Conservation (phyloP, 2,329 filamentous ascomycete genomes). For the Leptosphaerulina australis region DNA sequence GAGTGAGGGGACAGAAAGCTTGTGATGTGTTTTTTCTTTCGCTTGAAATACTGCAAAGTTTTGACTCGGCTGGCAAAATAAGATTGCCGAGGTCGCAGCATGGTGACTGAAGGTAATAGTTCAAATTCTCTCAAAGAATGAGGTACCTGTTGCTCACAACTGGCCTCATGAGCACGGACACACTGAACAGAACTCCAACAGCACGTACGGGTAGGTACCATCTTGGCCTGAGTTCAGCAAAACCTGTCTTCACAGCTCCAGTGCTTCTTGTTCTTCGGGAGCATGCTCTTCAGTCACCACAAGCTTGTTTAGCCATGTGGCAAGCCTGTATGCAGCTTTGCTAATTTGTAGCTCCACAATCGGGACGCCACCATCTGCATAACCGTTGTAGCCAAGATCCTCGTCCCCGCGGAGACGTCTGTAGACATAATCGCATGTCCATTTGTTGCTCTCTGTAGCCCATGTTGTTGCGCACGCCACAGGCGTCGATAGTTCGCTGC, state of each 20-base stretch:
- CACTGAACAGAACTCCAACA: too few relatives aligned
- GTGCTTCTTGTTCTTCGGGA: conserved; percentile 19
- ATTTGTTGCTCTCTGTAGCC: conserved; percentile 49
- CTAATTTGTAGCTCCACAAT: conserved; percentile 51
- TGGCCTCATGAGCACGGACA: too few relatives aligned
- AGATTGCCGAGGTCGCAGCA: too few relatives aligned
- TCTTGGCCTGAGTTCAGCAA: too few relatives aligned
- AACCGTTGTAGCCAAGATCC: conserved; percentile 47
- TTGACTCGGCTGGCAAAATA: too few relatives aligned
- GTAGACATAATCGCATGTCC: conserved; percentile 51
- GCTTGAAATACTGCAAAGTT: too few relatives aligned
- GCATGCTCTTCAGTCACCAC: conserved; percentile 25
- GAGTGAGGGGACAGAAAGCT: too few relatives aligned
- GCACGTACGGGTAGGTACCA: too few relatives aligned
- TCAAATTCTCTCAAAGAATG: too few relatives aligned
- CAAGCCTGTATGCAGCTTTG: conserved; percentile 49
- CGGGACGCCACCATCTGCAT: conserved; percentile 47
- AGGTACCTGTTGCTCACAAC: too few relatives aligned
- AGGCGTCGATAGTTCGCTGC: conserved; percentile 42
- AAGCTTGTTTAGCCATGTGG: conserved; percentile 49
- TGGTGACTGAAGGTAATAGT: too few relatives aligned
- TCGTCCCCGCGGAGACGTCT: conserved; percentile 37
- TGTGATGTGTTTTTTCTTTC: too few relatives aligned
- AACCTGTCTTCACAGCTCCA: conserved; percentile 22
- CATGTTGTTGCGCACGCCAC: conserved; percentile 45